Evolutionary conservation across 306 rosid genomes (phyloP), one percentile per base, ranked within the genome.

Genomic region (Gastrolobium bilobum): DNA sequence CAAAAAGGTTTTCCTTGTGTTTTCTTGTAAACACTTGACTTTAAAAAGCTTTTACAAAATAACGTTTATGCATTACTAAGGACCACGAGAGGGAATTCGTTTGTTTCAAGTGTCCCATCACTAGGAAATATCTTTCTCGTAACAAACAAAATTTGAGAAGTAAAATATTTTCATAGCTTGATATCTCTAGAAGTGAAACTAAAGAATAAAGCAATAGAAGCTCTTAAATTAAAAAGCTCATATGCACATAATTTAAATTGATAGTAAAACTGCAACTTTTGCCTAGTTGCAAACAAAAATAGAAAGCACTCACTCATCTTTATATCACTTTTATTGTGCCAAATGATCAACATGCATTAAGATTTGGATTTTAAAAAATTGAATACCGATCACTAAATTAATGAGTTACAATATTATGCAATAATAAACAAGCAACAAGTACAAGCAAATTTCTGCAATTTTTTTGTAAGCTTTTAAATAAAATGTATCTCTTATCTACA

Each of bases 21-120:
- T 66, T 31, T 4, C 4, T 62, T 11, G 38, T 13, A 51, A 10
- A 26, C 6, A 30, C 35, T 29, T 29, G 13, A 4, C 4, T 0
- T 67, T 37, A 75, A 7, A 60, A 52, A 9, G 15, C 35, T 15
- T 26, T 11, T 4, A 70, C 10, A 50, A 5, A 34, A 15, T 10
- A 30, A 68, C 43, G 2, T 10, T 11, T n/a, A 10, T 47, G 53
- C 53, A 44, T 44, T 1, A 7, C n/a, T n/a, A n/a, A n/a, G n/a
- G n/a, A 95, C 97, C 78, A 95, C 96, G 33, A 86, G 94, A 47
- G 98, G 76, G 38, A 96, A 91, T 77, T 91, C 96, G 51, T 88
- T 89, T 42, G 89, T 72, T 79, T 90, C 92, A 52, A 77, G 70
- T 15, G 71, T 34, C 48, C 83, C 88, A 81, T 88, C 90, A 35